Percentiles rank a stretch among this genome's conserved stretches.
Conservation (phyloP, 2,329 filamentous ascomycete species). For the Aspergillus fischeri region DNA sequence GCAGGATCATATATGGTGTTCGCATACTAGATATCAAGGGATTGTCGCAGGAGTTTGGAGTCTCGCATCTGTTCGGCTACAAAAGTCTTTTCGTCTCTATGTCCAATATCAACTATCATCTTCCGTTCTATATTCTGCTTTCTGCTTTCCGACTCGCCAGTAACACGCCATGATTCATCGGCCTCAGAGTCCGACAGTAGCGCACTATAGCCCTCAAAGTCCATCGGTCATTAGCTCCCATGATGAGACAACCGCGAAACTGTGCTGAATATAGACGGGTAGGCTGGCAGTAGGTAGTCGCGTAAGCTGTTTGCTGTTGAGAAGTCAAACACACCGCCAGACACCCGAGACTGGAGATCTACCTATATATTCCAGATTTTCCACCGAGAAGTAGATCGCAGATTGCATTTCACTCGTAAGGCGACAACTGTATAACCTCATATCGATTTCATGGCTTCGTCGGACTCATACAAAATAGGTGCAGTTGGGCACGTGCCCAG, state of each 20-base stretch:
- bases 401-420: not conserved
- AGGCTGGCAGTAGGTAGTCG: not conserved
- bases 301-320: not conserved
- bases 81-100: slow-evolving; percentile 9
- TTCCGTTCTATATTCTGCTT: not conserved
- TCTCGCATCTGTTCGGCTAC: slow-evolving; percentile 16
- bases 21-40: slow-evolving; percentile 21
- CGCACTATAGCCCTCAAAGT: not conserved
- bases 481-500: not conserved
- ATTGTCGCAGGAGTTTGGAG: slow-evolving; percentile 25
- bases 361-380: not conserved
- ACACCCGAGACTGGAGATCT: not conserved
- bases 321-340: not conserved
- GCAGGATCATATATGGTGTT: slow-evolving; percentile 19
- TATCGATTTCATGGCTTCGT: not conserved
- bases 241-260: not conserved
- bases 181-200: not conserved
- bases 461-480: not conserved
- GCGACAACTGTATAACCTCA: not conserved
- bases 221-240: not conserved
- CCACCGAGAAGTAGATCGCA: not conserved
- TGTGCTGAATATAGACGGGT: not conserved
- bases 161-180: not conserved
- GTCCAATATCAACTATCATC: not conserved
- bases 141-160: not conserved